Evolutionary conservation across 2,329 filamentous ascomycete species (phyloP), one percentile per base, ranked within the genome.

Genomic region (Magnaporthiopsis rhizophila): DNA sequence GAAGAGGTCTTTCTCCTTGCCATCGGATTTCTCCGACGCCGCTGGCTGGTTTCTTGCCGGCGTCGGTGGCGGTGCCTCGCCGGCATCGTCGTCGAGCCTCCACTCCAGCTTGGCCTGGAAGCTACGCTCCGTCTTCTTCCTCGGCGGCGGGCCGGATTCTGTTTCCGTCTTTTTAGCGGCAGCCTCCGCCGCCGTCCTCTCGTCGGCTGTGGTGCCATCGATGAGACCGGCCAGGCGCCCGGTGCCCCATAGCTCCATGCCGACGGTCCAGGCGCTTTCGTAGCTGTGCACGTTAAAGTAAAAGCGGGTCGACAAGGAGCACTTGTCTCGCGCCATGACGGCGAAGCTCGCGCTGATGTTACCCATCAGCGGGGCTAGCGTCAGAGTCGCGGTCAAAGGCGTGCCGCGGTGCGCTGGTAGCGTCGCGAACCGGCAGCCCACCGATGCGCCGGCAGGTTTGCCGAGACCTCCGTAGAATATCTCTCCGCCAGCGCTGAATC

Each of bases 241-340:
- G 70, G 86, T 89, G 71, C 91, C 87, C 94, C 95, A 99, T 58
- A 98, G 80, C 78, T 99, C 95, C 78, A 92, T 91, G 18, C 95
- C 95, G 30, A 98, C 84, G 32, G 92, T 89, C 81, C 97, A 89
- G 65, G 95, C 90, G 73, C 92, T 97, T 79, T 99, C 95, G 79
- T 97, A 99, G 74, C 92, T 97, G 77, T 97, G 98, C 62, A 97
- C 90, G 72, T 99, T 99, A 78, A 99, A 99, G 72, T 96, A 92
- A 78, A 98, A 94, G 62, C 90, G 87, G 28, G 92, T 96, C 68
- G 92, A 95, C 62, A 99, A 83, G 13, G 92, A 90, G 69, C 96
- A 86, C 71, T 92, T 87, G 45, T 85, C 85, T 3, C 92, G 92
- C 2, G 94, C 94, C 71, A 91, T 89, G 61, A 98, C 91, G 0